Evolutionary conservation across 1,284 basidiomycete species (phyloP), one percentile per base, ranked within the genome.

Genomic region (Cystobasidiaceae sp.): DNA sequence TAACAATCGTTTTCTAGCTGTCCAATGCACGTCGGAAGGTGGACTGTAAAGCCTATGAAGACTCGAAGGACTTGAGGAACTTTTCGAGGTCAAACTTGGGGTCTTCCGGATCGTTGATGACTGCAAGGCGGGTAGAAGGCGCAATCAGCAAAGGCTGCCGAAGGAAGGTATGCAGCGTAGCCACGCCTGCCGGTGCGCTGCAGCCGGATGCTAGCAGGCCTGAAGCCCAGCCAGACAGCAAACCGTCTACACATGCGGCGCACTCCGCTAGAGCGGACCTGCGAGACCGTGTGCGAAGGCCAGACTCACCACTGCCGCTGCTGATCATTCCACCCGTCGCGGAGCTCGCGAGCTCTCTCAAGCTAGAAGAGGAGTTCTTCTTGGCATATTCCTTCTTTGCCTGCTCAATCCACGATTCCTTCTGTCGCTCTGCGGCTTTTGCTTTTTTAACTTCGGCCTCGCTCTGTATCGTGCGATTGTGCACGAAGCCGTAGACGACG

Each of bases 41-140:
- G n/a, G n/a, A n/a, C n/a, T n/a, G n/a, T n/a, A n/a, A n/a, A n/a
- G n/a, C n/a, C n/a, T n/a, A n/a, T n/a, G n/a, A n/a, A n/a, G n/a
- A n/a, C n/a, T 73, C 71, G 65, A 48, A 67, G 17, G 69, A 67
- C 74, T 75, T 78, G 76, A 97, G 77, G 71, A 97, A 81, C 80
- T 92, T 92, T 82, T 97, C 94, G 76, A 97, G 82, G 82, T 98
- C 93, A 80, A 98, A 98, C 71, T 85, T 86, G 69, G 93, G 90
- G 79, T 94, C 87, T 75, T 97, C 93, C 54, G 93, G 90, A 81
- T 98, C 85, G 70, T 90, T 89, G 72, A 94, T 80, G 72, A 93
- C 90, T 91, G 64, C 23, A 17, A 34, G 45, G 13, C 23, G 19
- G 21, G n/a, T 11, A 25, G 33, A 32, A 39, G 7, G 27, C 9